phyloP scores from a whole-genome alignment of 2,329 filamentous ascomycete genomes.

The Chaetomium strumarium region DNA sequence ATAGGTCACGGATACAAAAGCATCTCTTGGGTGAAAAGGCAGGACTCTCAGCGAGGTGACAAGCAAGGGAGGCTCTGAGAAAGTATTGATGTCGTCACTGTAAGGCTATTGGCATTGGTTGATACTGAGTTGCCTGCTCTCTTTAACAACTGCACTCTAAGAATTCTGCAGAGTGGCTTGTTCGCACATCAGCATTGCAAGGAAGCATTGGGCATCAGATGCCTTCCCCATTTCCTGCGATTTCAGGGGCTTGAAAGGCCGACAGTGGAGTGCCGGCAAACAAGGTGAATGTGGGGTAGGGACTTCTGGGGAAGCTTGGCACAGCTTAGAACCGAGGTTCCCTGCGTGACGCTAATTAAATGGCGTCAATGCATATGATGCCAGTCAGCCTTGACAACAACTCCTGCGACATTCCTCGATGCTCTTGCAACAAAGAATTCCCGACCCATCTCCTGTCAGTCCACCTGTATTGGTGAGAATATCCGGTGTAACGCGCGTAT shows the following conservation, averaged over 20 bases:
- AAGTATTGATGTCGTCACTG: no score
- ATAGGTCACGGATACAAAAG: background rate
- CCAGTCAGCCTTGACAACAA: background rate
- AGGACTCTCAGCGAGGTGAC: background rate
- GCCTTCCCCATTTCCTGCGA: no score
- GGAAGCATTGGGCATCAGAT: no score
- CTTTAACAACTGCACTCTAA: no score
- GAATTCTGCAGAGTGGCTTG: background rate
- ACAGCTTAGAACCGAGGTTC: conserved; percentile 10
- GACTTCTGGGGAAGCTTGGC: conserved; percentile 4
- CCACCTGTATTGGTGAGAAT: background rate
- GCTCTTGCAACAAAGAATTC: background rate
- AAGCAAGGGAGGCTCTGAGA: no score
- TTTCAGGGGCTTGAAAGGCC: no score
- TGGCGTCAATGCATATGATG: conserved; percentile 1
- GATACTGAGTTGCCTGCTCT: no score
- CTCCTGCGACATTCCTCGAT: background rate
- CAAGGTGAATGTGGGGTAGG: background rate
- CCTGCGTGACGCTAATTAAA: background rate
- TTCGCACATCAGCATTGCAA: background rate
- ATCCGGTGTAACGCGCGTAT: background rate
- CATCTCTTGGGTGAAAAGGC: background rate
- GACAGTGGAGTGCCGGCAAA: no score
- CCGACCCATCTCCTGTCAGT: background rate
- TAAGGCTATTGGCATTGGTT: no score